Conservation (phyloP, 495 filamentous ascomycete species). For the Tetracladium marchalianum region DNA sequence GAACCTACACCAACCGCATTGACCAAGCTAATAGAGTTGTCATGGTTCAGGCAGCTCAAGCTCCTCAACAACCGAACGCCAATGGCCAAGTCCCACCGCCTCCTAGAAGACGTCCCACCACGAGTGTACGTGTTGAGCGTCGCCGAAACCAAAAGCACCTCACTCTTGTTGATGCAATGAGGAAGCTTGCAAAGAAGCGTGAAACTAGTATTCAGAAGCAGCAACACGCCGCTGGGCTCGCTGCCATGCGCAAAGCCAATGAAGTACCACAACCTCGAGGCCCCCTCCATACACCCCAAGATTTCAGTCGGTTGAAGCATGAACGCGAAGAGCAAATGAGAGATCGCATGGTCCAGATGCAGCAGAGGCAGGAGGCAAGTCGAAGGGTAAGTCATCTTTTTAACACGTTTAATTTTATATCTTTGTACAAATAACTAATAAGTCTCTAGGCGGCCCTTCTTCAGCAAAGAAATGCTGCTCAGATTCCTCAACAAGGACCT, state of each 20-base stretch:
- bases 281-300: conserved; percentile 59
- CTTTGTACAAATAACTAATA: conserved; percentile 18
- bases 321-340: conserved; percentile 71
- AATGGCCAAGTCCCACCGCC: conserved; percentile 45
- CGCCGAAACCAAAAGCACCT: conserved; percentile 76
- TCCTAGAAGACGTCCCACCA: conserved; percentile 53
- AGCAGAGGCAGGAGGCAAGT: conserved; percentile 46
- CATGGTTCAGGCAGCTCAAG: conserved; percentile 47
- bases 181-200: conserved; percentile 88
- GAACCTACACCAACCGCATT: conserved; percentile 69
- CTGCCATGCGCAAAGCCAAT: conserved; percentile 60
- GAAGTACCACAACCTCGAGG: conserved; percentile 51
- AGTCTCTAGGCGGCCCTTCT: conserved; percentile 22
- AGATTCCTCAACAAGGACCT: conserved; percentile 22
- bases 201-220: conserved; percentile 80
- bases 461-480: conserved; percentile 30
- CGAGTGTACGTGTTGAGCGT: conserved; percentile 72
- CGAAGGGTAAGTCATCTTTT: conserved; percentile 41
- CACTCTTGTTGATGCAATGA: conserved; percentile 84
- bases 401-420: conserved; percentile 1
- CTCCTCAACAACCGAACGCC: conserved; percentile 43
- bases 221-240: conserved; percentile 61
- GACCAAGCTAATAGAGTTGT: conserved; percentile 67
- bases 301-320: conserved; percentile 79
- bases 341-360: conserved; percentile 62